phyloP scores from a whole-genome alignment of 805 yeast species.

The Myxozyma melibiosi region DNA sequence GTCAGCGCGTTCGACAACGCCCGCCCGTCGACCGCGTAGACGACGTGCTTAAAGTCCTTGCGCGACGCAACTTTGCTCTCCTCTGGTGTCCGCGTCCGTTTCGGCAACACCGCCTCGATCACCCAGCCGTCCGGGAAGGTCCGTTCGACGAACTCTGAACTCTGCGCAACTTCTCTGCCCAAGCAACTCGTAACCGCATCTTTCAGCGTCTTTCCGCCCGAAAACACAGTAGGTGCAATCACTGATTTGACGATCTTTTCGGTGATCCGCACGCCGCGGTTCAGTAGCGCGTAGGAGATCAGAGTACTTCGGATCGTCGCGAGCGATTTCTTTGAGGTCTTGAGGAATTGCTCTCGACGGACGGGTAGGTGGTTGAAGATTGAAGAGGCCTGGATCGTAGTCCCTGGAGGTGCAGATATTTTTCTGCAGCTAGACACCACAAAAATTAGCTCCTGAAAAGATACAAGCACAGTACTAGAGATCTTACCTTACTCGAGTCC shows the following conservation, averaged over 20 bases:
- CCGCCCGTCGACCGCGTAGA: conserved; percentile 71
- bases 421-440: conserved; percentile 47
- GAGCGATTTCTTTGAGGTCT: conserved; percentile 65
- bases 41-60: conserved; percentile 14
- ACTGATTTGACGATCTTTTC: conserved; percentile 14
- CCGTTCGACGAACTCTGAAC: conserved; percentile 7
- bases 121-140: conserved; percentile 7
- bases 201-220: conserved; percentile 14
- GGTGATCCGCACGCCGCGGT: conserved; percentile 14
- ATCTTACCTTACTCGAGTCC: conserved; percentile 46
- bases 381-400: conserved; percentile 72
- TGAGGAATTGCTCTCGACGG: conserved; percentile 56
- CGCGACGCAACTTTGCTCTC: not conserved
- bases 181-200: conserved; percentile 15
- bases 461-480: conserved; percentile 25
- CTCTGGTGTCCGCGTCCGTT: not conserved
- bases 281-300: conserved; percentile 9
- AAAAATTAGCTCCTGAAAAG: conserved; percentile 44
- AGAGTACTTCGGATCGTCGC: conserved; percentile 67
- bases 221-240: conserved; percentile 5
- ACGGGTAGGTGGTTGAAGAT: conserved; percentile 76
- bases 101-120: conserved; percentile 26
- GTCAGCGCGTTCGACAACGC: conserved; percentile 71
- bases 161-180: conserved; percentile 14
- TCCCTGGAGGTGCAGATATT: conserved; percentile 75